Base-by-base conservation (phyloP, 176 grass and related monocot genomes). In the Rhynchospora pubera region DNA sequence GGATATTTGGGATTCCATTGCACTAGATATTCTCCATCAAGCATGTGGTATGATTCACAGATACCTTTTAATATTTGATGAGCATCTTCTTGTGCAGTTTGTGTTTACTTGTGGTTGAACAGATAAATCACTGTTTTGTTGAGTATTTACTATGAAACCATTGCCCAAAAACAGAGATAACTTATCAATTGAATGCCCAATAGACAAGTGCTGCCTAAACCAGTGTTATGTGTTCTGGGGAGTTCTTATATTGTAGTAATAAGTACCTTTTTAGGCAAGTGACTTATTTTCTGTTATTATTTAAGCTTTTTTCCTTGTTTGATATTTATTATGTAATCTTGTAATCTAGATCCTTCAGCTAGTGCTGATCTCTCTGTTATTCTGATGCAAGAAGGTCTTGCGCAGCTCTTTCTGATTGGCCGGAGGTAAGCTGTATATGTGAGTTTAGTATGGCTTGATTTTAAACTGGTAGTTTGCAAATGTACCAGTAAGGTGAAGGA, bases 321-420 rank as follows among this genome's bases (percentile, higher is more conserved):
- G 16, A 83, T 85, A 13, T 50, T 85, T 75, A 52, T 52, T 24
- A 14, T 51, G 43, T 75, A 24, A 26, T 28, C 5, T 28, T 75
- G 10, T 75, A 75, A 75, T 85, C 83, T 78, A 97, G 95, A 98
- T 93, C 95, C 95, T 86, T 19, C 92, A 82, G 90, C 90, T 66
- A 94, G 95, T 94, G 95, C 95, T 87, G 95, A 98, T 91, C 89
- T 98, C 63, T 90, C 92, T 79, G 92, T 98, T 85, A 89, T 94
- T 91, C 85, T 98, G 22, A 98, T 98, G 95, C 95, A 98, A 98
- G 95, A 98, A 88, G 95, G 95, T 68, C 90, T 98, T 57, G 92
- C 95, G 1, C 88, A 98, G 63, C 77, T 98, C 84, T 88, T 98
- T 78, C 89, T 98, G 28, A 89, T 98, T 64, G 92, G 95, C 48